Evolutionary conservation across 2,329 filamentous ascomycete genomes (phyloP), one percentile per base, ranked within the genome.

Genomic region (Claviceps sorghi): DNA sequence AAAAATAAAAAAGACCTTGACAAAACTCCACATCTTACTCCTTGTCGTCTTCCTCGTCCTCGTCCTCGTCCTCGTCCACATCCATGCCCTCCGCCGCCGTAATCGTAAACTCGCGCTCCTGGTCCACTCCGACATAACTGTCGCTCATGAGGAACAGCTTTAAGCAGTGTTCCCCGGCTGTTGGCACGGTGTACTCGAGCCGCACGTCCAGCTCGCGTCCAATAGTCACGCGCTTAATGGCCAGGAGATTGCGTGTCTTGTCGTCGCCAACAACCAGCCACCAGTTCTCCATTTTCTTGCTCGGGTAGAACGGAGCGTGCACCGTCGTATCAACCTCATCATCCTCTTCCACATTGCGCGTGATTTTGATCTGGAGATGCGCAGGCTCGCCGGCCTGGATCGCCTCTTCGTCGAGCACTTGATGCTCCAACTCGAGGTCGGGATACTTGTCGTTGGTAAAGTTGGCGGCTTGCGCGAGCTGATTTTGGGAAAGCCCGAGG

Each of bases 391-490:
- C 88, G 7, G 90, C 85, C 9, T 79, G 82, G 58, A 98, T 82
- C 52, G 81, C 79, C 10, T 94, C 88, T 36, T 82, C 76, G 54
- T 96, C 88, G 55, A 93, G 77, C 40, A 95, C 76, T 62, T 93
- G 80, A 61, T 95, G 91, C 62, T 94, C 87, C 49, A 98, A 78
- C 57, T 95, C 89, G 55, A 98, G 78, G 62, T 95, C 94, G 13
- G 93, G 94, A 64, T 98, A 98, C 66, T 94, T 94, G 62, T 87
- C 81, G 66, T 98, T 98, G 42, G 90, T 96, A 69, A 98, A 98
- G 53, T 83, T 82, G 17, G 93, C 93, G n/a, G 89, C 90, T 64
- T 96, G 82, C 9, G 80, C 82, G 51, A 98, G 76, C 66, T 98
- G 89, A 52, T 76, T 78, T 66, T 94, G 88, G 52, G 83, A 82